Evolutionary conservation across 768 basidiomycete genomes (phyloP), one percentile per base, ranked within the genome.

Genomic region (Russula emetica): DNA sequence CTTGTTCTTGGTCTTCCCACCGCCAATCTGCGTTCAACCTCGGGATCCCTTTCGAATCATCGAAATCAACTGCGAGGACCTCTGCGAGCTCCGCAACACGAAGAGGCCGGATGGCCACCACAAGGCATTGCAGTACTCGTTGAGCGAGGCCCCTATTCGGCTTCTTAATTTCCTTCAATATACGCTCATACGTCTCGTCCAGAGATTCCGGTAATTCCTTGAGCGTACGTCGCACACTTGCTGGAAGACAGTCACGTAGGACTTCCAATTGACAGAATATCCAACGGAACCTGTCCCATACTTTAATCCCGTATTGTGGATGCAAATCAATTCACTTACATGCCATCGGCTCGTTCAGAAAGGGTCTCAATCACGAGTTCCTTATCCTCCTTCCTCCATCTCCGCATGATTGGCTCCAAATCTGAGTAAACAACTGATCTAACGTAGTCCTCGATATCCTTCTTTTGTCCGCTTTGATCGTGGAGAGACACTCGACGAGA

Each of bases 101-200:
- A 45, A 57, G 56, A 2, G 56, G 56, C 13, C 56, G 56, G n/a
- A 13, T 45, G 2, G 42, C 42, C 10, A 45, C 56, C 0, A 28
- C 42, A 1, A 57, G 42, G n/a, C 56, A 57, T 45, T 57, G 42
- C 20, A 57, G 32, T 7, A 57, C n/a, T n/a, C 42, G 56, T 2
- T 5, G 56, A 13, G 42, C 56, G 2, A 45, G 42, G 2, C 14
- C 42, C 9, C 28, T n/a, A 3, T 32, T 57, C 20, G 42, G 28
- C 28, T n/a, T 57, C 18, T 30, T 44, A 16, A 57, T 57, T 0
- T 30, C 56, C 26, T 11, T 28, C 20, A 57, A 20, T n/a, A 57
- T 26, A 7, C 56, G 56, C 56, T 45, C 42, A 7, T 57, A 57
- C 7, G 56, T 57, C 30, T 57, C 56, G 42, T 45, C 56, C 42